A percentile compares a stretch with the other conserved stretches of the same genome.
These are phyloP conservation scores for Pichia sp. DNA, from an alignment of 1,139 yeast genomes.

Conservation along the genomic window DNA sequence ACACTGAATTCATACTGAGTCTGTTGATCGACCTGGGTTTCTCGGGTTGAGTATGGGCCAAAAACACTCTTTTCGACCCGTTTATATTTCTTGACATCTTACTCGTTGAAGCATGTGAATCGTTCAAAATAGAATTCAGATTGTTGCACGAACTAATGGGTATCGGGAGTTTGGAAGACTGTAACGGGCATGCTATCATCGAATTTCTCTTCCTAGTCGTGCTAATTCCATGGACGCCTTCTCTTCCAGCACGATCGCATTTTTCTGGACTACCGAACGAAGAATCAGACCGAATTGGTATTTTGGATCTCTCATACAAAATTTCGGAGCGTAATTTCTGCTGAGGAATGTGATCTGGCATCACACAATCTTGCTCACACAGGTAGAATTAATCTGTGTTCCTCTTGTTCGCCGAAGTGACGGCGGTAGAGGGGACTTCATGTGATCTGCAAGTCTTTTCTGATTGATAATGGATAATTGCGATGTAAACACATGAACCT, in stretches of 20 bases:
- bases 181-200: background rate
- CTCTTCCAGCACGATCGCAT: background rate
- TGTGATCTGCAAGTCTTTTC: no score
- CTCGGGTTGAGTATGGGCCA: background rate
- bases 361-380: background rate
- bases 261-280: background rate
- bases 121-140: background rate
- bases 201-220: conserved; percentile 9
- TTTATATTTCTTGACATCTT: background rate
- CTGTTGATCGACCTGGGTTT: background rate
- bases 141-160: conserved; percentile 6
- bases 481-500: no score
- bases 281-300: background rate
- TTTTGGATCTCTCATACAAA: background rate
- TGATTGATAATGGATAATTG: no score
- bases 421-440: no score
- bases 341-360: background rate
- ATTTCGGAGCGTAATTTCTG: background rate
- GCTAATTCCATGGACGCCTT: background rate
- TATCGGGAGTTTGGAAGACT: conserved; percentile 9
- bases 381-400: no score
- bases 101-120: background rate
- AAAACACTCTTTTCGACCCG: conserved; percentile 1
- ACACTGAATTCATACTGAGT: background rate
- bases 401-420: no score